A percentile compares a stretch with the other conserved stretches of the same genome.
These are phyloP conservation scores for Exobasidium cylindrosporum DNA, from an alignment of 1,284 basidiomycete species.

Conservation along the genomic window DNA sequence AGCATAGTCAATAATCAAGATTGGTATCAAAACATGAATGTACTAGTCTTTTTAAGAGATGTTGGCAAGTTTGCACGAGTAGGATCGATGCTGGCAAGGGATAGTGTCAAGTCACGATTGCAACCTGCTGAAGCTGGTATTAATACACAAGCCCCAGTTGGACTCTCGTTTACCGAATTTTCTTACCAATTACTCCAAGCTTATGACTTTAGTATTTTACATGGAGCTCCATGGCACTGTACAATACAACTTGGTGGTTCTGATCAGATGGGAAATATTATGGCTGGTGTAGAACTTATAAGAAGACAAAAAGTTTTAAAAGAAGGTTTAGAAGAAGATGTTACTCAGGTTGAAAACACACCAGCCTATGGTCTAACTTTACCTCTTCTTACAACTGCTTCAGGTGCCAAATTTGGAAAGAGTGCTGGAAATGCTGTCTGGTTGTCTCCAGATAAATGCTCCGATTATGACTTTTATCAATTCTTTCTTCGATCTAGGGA, in stretches of 20 bases:
- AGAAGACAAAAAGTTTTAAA: slow-evolving; percentile 58
- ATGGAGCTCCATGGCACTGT: slow-evolving; percentile 65
- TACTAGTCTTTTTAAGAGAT: slow-evolving; percentile 80
- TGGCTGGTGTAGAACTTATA: slow-evolving; percentile 86
- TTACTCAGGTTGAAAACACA: slow-evolving; percentile 2
- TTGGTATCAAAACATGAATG: slow-evolving; percentile 72
- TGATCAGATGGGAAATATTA: slow-evolving; percentile 98
- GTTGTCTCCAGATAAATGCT: slow-evolving; percentile 52
- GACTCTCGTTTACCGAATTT: slow-evolving; percentile 96
- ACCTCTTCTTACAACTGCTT: slow-evolving; percentile 82
- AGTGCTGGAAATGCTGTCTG: slow-evolving; percentile 93
- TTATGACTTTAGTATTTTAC: slow-evolving; percentile 83
- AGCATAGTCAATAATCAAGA: slow-evolving; percentile 71
- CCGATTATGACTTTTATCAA: slow-evolving; percentile 60
- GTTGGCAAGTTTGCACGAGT: slow-evolving; percentile 80
- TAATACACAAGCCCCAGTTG: slow-evolving; percentile 54
- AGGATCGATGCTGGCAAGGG: slow-evolving; percentile 83
- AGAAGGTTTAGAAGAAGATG: slow-evolving; percentile 14
- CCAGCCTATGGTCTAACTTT: slow-evolving; percentile 82
- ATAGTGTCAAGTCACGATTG: slow-evolving; percentile 68
- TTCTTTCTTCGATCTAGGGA: slow-evolving; percentile 84
- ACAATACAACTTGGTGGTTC: slow-evolving; percentile 90
- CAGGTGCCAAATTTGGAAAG: slow-evolving; percentile 96
- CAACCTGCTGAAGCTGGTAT: slow-evolving; percentile 7
- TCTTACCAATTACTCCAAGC: slow-evolving; percentile 96